Percentiles rank a stretch among this genome's conserved stretches.
Evolutionary conservation across 2,329 filamentous ascomycete species (phyloP).

Genomic region (Colletotrichum sublineola): DNA sequence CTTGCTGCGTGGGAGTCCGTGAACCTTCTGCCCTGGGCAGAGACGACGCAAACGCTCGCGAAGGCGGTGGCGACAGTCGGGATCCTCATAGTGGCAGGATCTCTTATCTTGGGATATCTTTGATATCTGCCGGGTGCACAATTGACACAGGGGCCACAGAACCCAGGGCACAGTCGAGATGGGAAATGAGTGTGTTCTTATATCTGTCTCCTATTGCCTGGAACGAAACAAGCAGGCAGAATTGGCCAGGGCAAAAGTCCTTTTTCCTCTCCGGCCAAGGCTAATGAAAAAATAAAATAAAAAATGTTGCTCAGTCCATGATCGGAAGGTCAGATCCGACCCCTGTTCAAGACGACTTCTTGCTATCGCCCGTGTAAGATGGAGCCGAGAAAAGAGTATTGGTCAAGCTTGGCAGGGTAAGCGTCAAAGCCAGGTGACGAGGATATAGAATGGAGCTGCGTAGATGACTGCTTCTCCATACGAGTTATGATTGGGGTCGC

Average conservation of each 20-base stretch:
- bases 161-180: not conserved
- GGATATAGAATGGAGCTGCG: not conserved
- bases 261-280: not conserved
- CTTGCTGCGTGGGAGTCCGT: not conserved
- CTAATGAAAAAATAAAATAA: too few relatives aligned
- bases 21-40: not conserved
- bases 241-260: not conserved
- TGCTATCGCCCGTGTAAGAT: not conserved
- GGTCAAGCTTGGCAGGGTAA: not conserved
- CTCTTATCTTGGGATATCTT: not conserved
- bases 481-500: too few relatives aligned
- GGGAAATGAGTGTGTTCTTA: not conserved
- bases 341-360: not conserved
- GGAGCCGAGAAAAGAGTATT: not conserved
- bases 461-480: not conserved
- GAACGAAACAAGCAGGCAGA: not conserved
- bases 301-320: not conserved
- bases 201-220: not conserved
- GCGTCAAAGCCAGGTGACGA: not conserved
- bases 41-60: not conserved
- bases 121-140: not conserved
- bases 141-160: too few relatives aligned
- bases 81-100: not conserved
- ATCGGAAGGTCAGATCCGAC: not conserved
- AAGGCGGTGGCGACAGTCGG: not conserved